A percentile compares a stretch with the other conserved stretches of the same genome.
phyloP scores from a whole-genome alignment of 352 stramenopile species.

The Phytophthora meadii region DNA sequence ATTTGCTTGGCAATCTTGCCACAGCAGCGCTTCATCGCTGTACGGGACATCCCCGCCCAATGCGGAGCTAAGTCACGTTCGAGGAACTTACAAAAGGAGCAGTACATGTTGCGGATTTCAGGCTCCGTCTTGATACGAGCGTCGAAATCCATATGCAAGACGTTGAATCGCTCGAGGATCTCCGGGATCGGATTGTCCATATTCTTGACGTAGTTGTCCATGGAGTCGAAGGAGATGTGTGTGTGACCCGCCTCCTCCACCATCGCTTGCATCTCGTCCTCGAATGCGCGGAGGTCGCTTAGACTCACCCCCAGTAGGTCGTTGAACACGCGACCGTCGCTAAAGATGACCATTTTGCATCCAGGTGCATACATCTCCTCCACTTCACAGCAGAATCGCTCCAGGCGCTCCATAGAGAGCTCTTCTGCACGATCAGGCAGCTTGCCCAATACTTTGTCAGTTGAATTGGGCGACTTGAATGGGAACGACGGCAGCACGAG shows the following conservation, averaged over 20 bases:
- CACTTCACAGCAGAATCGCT: slow-evolving; percentile 26
- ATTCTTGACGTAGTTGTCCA: slow-evolving; percentile 33
- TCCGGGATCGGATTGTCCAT: slow-evolving; percentile 21
- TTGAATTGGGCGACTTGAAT: slow-evolving; percentile 26
- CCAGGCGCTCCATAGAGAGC: slow-evolving; percentile 17
- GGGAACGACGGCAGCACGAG: slow-evolving; percentile 26
- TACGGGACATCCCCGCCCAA: slow-evolving; percentile 16
- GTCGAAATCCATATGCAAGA: slow-evolving; percentile 27
- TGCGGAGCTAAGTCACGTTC: slow-evolving; percentile 23
- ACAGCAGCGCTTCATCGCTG: slow-evolving; percentile 20
- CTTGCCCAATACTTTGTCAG: slow-evolving; percentile 23
- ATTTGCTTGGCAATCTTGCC: slow-evolving; percentile 28
- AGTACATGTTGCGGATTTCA: slow-evolving; percentile 21
- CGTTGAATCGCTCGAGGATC: slow-evolving; percentile 23
- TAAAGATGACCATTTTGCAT: slow-evolving; percentile 29
- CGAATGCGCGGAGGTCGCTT: slow-evolving; percentile 13
- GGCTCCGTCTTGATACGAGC: slow-evolving; percentile 22
- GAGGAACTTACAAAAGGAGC: slow-evolving; percentile 30
- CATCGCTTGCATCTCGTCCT: slow-evolving; percentile 17
- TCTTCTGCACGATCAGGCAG: slow-evolving; percentile 26
- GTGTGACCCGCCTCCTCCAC: slow-evolving; percentile 24
- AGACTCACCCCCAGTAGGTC: slow-evolving; percentile 24
- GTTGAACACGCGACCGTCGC: slow-evolving; percentile 25
- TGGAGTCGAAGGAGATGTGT: slow-evolving; percentile 27
- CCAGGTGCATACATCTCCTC: slow-evolving; percentile 20